A percentile compares a stretch with the other conserved stretches of the same genome.
Evolutionary conservation across 208 protist species (phyloP).

Genomic region (Leishmania amazonensis): DNA sequence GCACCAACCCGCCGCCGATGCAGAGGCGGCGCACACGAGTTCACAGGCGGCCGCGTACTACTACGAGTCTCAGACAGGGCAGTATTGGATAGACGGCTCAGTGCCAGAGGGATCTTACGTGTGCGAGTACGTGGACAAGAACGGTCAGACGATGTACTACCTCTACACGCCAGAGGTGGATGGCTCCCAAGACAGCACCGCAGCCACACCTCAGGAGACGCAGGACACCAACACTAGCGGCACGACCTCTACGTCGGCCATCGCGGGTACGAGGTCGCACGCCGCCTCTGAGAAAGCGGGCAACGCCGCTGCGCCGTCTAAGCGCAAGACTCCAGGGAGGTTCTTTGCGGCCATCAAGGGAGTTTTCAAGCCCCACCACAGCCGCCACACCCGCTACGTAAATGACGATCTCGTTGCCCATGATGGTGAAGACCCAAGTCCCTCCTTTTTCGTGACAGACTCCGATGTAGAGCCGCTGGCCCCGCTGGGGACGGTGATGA

Average conservation of each 20-base stretch:
- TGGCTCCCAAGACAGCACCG: not conserved
- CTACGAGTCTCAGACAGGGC: not conserved
- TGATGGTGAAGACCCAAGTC: constrained; percentile 9
- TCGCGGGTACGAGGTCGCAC: constrained; percentile 12
- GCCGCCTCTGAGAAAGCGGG: constrained; percentile 11
- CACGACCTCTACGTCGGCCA: constrained; percentile 5
- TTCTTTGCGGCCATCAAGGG: constrained; percentile 22
- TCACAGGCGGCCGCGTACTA: not conserved
- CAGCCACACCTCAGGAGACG: not conserved
- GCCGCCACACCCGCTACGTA: not conserved
- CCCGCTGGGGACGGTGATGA: not conserved
- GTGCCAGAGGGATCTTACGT: constrained; percentile 19
- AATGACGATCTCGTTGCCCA: constrained; percentile 16
- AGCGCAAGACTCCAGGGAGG: constrained; percentile 14
- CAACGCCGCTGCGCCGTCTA: not conserved
- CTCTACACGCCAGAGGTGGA: constrained; percentile 27
- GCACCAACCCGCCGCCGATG: constrained; percentile 4
- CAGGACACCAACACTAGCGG: not conserved
- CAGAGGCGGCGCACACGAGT: not conserved
- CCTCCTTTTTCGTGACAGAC: not conserved
- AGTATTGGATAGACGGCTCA: not conserved
- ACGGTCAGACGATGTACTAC: constrained; percentile 41
- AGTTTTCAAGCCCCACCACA: constrained; percentile 23
- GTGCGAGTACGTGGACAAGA: constrained; percentile 46
- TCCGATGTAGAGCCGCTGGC: not conserved